These are phyloP conservation scores for Aspergillus unguis DNA, from an alignment of 2,329 filamentous ascomycete species.

Conservation along the genomic window DNA sequence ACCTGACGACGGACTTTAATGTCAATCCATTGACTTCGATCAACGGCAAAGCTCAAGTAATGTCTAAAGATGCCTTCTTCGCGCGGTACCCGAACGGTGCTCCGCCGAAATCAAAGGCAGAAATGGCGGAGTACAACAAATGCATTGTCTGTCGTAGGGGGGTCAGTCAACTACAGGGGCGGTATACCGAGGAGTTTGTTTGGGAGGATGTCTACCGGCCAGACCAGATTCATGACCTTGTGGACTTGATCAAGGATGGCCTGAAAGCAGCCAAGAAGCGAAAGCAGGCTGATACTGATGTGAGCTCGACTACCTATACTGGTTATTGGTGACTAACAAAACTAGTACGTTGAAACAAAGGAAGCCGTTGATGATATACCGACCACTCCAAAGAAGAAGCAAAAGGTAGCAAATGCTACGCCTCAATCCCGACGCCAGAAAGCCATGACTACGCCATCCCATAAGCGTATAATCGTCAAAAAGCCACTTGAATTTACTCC, in stretches of 20 bases:
- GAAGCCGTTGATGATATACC: constrained; percentile 29
- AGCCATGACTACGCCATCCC: constrained; percentile 58
- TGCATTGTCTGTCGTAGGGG: constrained; percentile 86
- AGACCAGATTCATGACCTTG: constrained; percentile 61
- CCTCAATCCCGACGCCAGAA: constrained; percentile 42
- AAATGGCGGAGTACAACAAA: constrained; percentile 73
- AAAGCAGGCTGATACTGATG: constrained; percentile 39
- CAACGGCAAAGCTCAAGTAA: constrained; percentile 78
- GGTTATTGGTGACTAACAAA: constrained; percentile 2
- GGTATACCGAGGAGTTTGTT: constrained; percentile 84
- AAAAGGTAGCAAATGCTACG: constrained; percentile 48
- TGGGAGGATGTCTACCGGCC: constrained; percentile 83
- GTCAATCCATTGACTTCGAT: constrained; percentile 83
- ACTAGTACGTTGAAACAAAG: constrained; percentile 39
- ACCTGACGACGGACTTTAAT: constrained; percentile 84
- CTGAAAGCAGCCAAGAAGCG: constrained; percentile 65
- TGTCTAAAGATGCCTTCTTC: constrained; percentile 69
- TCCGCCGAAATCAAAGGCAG: constrained; percentile 59
- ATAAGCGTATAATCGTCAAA: constrained; percentile 70
- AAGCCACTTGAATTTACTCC: constrained; percentile 94
- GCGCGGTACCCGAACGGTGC: constrained; percentile 69
- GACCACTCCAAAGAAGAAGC: constrained; percentile 57
- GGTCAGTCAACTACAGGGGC: constrained; percentile 82
- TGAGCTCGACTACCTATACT: constrained; percentile 20
- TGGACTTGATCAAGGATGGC: constrained; percentile 61